Conservation (phyloP, 345 rosid genomes). For the Chamaenerion angustifolium region DNA sequence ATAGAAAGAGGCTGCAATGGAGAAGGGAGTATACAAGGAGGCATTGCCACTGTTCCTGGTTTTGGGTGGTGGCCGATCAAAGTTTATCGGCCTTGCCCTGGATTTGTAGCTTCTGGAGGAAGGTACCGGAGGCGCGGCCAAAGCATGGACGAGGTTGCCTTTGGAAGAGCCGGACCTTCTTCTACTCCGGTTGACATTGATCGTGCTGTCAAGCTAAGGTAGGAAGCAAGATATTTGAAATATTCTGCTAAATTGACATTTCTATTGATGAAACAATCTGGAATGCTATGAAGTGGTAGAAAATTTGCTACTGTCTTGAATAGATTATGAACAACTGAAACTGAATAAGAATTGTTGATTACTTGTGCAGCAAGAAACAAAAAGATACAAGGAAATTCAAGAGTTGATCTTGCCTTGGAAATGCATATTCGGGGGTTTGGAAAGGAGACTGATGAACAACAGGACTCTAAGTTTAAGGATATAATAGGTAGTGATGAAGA, state of each 20-base stretch:
- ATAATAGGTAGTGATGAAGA: too few species aligned
- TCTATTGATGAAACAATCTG: too few species aligned
- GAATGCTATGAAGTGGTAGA: not conserved
- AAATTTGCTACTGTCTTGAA: not conserved
- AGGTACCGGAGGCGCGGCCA: conserved; percentile 66
- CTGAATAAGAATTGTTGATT: conserved; percentile 5
- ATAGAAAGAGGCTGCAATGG: conserved; percentile 84
- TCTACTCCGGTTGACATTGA: conserved; percentile 8
- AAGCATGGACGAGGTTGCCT: conserved; percentile 89
- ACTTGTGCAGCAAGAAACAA: conserved; percentile 25
- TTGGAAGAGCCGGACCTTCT: conserved; percentile 26
- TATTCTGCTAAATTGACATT: not conserved
- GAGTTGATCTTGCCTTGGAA: conserved; percentile 10
- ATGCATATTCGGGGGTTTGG: too few species aligned
- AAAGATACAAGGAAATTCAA: conserved; percentile 16
- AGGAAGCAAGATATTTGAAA: not conserved
- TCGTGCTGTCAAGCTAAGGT: conserved; percentile 23
- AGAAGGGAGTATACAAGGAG: conserved; percentile 93
- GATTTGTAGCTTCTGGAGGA: conserved; percentile 73
- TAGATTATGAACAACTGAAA: not conserved
- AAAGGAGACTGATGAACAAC: too few species aligned
- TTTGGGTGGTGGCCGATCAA: conserved; percentile 99
- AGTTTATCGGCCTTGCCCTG: conserved; percentile 94
- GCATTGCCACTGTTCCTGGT: conserved; percentile 86
- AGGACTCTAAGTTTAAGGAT: too few species aligned